Evolutionary conservation across 2,329 filamentous ascomycete genomes (phyloP).

Genomic region (Aspergillus sp.): DNA sequence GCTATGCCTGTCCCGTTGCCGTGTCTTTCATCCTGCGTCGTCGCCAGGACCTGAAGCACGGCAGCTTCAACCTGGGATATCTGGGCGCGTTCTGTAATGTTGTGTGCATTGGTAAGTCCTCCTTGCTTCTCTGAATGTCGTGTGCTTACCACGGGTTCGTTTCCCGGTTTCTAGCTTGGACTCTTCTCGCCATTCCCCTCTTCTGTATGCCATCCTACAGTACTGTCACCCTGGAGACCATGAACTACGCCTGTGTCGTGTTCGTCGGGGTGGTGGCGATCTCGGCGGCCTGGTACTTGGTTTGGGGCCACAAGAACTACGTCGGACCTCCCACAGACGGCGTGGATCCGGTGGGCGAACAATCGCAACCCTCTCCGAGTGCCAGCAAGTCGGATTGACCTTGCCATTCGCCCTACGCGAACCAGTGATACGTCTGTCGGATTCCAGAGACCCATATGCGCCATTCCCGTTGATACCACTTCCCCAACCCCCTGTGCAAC

Average conservation of each 20-base stretch:
- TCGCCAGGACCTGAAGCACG: conserved; percentile 54
- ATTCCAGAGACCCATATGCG: too few species aligned
- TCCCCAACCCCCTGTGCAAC: too few species aligned
- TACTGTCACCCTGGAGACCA: conserved; percentile 57
- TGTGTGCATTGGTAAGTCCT: conserved; percentile 58
- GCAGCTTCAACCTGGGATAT: conserved; percentile 53
- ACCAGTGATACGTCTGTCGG: too few species aligned
- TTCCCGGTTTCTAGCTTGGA: conserved; percentile 48
- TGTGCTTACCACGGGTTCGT: neutral
- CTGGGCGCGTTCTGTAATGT: conserved; percentile 63
- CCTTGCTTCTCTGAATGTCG: neutral
- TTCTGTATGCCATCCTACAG: conserved; percentile 58
- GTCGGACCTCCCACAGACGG: conserved; percentile 29
- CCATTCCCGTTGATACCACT: too few species aligned
- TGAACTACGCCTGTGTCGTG: conserved; percentile 76
- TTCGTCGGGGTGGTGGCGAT: conserved; percentile 64
- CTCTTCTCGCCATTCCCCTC: conserved; percentile 64
- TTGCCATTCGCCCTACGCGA: neutral
- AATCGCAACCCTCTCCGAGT: neutral
- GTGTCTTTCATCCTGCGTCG: conserved; percentile 59
- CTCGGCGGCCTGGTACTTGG: conserved; percentile 64
- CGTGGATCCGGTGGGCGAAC: conserved; percentile 10
- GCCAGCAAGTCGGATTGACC: neutral
- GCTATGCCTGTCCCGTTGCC: conserved; percentile 65
- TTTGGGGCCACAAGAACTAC: conserved; percentile 64